Percentiles rank a stretch among this genome's conserved stretches.
phyloP scores from a whole-genome alignment of 768 basidiomycete species.

The Boletus rubescentipes region DNA sequence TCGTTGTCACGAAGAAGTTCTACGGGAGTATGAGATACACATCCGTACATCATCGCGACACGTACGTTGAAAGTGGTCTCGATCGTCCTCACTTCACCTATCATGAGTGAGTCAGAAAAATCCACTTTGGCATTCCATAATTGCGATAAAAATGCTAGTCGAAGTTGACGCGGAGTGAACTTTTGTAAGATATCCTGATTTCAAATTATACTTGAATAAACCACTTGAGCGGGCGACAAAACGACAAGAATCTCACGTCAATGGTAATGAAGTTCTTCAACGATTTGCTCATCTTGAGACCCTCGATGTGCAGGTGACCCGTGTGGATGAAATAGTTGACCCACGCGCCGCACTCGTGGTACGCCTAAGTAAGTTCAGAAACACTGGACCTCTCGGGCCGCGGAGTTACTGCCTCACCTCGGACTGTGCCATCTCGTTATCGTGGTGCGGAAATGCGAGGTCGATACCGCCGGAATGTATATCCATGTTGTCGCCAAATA shows the following conservation, averaged over 20 bases:
- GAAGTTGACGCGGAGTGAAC: conserved; percentile 83
- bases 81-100: conserved; percentile 81
- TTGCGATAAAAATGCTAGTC: conserved; percentile 88
- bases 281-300: conserved; percentile 98
- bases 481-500: conserved; percentile 70
- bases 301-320: conserved; percentile 97
- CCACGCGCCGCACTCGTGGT: conserved; percentile 89
- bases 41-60: conserved; percentile 4
- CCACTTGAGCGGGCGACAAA: not conserved
- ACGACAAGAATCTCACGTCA: conserved; percentile 52
- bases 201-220: conserved; percentile 3
- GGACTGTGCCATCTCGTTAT: conserved; percentile 97
- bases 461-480: conserved; percentile 98
- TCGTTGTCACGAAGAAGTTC: conserved; percentile 94
- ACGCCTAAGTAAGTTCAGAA: conserved; percentile 59
- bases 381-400: not conserved
- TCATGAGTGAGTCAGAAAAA: conserved; percentile 89
- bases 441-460: conserved; percentile 98
- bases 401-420: conserved; percentile 55
- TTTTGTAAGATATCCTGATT: conserved; percentile 79
- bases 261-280: conserved; percentile 99
- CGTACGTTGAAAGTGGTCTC: conserved; percentile 85
- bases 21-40: conserved; percentile 31
- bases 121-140: conserved; percentile 93
- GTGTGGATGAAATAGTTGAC: conserved; percentile 99